Base-by-base conservation (phyloP, 441 rosid genomes). In the Erysimum cheiri region DNA sequence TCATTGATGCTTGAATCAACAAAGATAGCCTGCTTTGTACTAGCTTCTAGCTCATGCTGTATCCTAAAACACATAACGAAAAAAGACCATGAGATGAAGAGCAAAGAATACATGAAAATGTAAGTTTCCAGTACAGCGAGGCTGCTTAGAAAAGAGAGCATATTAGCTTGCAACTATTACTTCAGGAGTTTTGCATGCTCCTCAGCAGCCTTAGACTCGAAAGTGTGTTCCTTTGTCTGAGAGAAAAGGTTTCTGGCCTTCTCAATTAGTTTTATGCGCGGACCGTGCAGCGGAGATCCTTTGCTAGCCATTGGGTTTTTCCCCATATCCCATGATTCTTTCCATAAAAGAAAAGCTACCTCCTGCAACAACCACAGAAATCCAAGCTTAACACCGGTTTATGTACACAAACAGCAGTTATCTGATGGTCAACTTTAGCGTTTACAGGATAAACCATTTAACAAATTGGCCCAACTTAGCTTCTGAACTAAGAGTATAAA, bases 1-100 rank as follows among this genome's bases (percentile, higher is more conserved):
- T 95, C 99, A 69, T 97, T 95, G 71, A 95, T 88, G 79, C 98
- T 95, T 32, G 99, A 92, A 84, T 90, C 99, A 31, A 95, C 95
- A 87, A 95, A 95, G 70, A 95, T 95, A 33, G 96, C 85, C 70
- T 90, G 99, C 81, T 92, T 92, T 29, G 99, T 95, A 33, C 88
- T 81, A 62, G 82, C 96, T 85, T 95, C 99, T 73, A 95, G 73
- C 78, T 92, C 99, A 10, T 95, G 97, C 48, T 95, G 99, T 64
- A 95, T 90, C 80, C 99, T 95, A 86, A 58, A 71, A 49, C 14
- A 69, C 32, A 39, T 28, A 3, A 40, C 59, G 39, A 26, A 50
- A 52, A 33, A 41, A 48, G 11, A 41, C 14, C 15, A 50, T 48
- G 31, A 67, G 78, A 68, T 28, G 58, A 60, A 29, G 43, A 54